Evolutionary conservation across 306 rosid genomes (phyloP), one percentile per base, ranked within the genome.

Genomic region (Acmispon strigosus): DNA sequence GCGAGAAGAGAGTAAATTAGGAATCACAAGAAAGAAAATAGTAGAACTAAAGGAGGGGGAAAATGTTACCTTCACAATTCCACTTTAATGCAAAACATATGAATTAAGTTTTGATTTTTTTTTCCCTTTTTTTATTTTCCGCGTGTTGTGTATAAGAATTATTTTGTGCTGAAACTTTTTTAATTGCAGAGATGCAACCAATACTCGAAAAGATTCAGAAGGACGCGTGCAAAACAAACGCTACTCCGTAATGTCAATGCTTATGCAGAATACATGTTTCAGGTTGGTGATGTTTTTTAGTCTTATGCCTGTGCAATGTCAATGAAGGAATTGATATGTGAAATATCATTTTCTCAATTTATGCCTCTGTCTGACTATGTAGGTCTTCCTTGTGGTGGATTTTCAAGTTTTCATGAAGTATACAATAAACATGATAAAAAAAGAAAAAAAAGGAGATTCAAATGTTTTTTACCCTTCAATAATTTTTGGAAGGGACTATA

Each of bases 251-350:
- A 85, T 70, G 78, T 83, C 66, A 76, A 76, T 62, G 83, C 76
- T 57, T 88, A 88, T 76, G 86, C 92, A 16, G 90, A 91, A 15
- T 86, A 81, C 70, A 36, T 91, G 68, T 85, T 85, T 82, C 90
- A 85, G 96, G 97, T 91, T 56, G 20, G 53, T 60, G 10, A 52
- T 69, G 43, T 44, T 64, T 17, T 34, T 32, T 63, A 44, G 42
- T 57, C 18, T 42, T 10, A 57, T 70, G 48, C 5, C 49, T 54
- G 8, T 41, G 11, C 19, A 50, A 47, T 32, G 19, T 51, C 37
- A 32, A 10, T 67, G 48, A 4, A 27, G 0, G 32, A 22, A 17
- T 2, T 41, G 12, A 10, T 10, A 12, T 42, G 15, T 4, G 41
- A 54, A 39, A 15, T 68, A 55, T 54, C 13, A 63, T 70, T 11